Conservation (phyloP, 768 basidiomycete genomes). For the Cystobasidium onofrii region DNA sequence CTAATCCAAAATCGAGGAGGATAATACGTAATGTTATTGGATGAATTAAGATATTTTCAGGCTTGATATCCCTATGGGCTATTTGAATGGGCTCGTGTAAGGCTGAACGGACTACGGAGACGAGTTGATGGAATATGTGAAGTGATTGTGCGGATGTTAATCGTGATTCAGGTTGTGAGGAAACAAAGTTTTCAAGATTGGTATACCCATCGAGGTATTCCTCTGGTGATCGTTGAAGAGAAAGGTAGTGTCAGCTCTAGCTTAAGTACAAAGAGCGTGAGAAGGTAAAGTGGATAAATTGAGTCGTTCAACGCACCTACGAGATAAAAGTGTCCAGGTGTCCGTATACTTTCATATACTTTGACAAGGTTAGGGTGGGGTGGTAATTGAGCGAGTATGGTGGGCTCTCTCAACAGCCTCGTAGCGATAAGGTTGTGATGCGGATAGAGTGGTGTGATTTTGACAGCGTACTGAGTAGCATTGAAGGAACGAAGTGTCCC, state of each 20-base stretch:
- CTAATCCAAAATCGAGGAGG: conserved; percentile 49
- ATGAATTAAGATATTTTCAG: conserved; percentile 43
- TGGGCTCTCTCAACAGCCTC: conserved; percentile 48
- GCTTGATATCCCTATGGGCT: conserved; percentile 43
- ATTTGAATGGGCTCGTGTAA: conserved; percentile 44
- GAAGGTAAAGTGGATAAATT: too few species aligned
- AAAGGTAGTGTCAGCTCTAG: background rate
- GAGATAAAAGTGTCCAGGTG: conserved; percentile 49
- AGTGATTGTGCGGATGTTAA: conserved; percentile 22
- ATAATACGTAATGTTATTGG: conserved; percentile 45
- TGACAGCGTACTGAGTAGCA: conserved; percentile 46
- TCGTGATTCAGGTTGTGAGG: conserved; percentile 30
- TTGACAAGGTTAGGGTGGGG: conserved; percentile 49
- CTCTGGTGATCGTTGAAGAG: conserved; percentile 22
- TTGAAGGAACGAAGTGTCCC: too few species aligned
- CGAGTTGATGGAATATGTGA: conserved; percentile 47
- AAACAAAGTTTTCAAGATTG: conserved; percentile 45
- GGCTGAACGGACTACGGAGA: conserved; percentile 45
- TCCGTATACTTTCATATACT: conserved; percentile 48
- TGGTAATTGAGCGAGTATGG: conserved; percentile 47
- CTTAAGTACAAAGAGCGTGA: too few species aligned
- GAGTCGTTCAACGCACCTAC: conserved; percentile 43
- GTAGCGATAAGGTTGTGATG: conserved; percentile 50
- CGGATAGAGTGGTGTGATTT: conserved; percentile 49
- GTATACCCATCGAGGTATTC: conserved; percentile 42